Conservation (phyloP, 768 basidiomycete genomes). For the Termitomyces titanicus region DNA sequence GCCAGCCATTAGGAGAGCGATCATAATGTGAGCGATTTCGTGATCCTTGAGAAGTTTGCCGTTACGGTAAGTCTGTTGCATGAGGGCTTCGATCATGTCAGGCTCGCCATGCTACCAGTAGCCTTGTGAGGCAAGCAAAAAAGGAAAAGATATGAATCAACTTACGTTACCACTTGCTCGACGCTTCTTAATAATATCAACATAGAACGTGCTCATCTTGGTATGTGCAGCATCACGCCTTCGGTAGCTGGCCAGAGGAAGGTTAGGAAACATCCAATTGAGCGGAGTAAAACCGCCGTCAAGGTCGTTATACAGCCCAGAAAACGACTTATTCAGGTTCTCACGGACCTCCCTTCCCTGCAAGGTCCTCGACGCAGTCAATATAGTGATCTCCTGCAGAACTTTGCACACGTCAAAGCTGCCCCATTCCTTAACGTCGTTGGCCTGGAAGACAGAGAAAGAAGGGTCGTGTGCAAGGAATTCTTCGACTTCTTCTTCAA, state of each 20-base stretch:
- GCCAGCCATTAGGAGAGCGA: constrained; percentile 98
- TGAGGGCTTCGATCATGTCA: constrained; percentile 91
- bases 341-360: constrained; percentile 90
- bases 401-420: constrained; percentile 68
- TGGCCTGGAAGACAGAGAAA: constrained; percentile 60
- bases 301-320: constrained; percentile 79
- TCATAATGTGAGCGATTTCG: constrained; percentile 98
- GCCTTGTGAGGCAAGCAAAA: constrained; percentile 1
- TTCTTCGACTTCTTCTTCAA: constrained; percentile 69
- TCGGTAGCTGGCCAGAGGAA: constrained; percentile 89
- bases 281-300: constrained; percentile 96
- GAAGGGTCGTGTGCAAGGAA: constrained; percentile 64
- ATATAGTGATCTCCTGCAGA: constrained; percentile 87
- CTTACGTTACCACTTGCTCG: constrained; percentile 46
- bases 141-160: constrained; percentile 8
- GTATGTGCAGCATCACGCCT: constrained; percentile 85
- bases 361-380: constrained; percentile 90
- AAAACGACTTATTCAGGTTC: constrained; percentile 78
- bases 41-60: constrained; percentile 78
- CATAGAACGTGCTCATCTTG: constrained; percentile 93
- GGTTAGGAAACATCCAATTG: constrained; percentile 92
- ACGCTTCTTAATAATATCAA: constrained; percentile 78
- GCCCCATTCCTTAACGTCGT: constrained; percentile 76
- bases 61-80: constrained; percentile 78
- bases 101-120: constrained; percentile 48